Conservation (phyloP, 2,329 filamentous ascomycete species). For the Colletotrichum coccodes region DNA sequence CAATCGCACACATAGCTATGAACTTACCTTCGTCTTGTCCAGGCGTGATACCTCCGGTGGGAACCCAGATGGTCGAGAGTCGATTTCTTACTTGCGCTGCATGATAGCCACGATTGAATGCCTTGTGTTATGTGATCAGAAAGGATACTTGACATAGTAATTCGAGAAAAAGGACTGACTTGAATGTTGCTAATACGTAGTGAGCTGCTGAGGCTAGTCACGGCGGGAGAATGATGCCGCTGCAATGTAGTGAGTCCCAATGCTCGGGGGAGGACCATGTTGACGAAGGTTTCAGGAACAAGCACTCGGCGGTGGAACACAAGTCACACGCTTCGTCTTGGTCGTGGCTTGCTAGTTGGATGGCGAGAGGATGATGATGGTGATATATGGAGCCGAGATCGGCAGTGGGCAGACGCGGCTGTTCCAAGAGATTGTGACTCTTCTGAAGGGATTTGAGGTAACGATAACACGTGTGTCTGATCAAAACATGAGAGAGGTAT, state of each 20-base stretch:
- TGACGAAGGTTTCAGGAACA: too few species aligned
- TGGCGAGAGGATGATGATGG: neutral
- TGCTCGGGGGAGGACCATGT: neutral
- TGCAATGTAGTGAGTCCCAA: neutral
- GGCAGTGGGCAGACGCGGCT: neutral
- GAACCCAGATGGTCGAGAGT: constrained; percentile 82
- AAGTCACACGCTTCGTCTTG: neutral
- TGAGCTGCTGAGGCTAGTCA: neutral
- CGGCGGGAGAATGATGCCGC: neutral
- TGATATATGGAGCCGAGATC: neutral
- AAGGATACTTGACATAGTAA: neutral
- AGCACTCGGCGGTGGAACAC: neutral
- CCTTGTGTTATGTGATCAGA: neutral
- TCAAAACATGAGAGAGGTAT: neutral
- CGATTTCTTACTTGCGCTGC: constrained; percentile 44
- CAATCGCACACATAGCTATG: neutral
- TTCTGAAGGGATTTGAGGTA: too few species aligned
- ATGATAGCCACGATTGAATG: constrained; percentile 19
- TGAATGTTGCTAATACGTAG: neutral
- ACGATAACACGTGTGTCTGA: neutral
- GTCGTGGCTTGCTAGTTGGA: neutral
- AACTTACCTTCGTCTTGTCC: constrained; percentile 62
- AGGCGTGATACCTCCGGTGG: constrained; percentile 74
- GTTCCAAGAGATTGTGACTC: neutral
- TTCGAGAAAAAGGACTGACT: neutral